A percentile compares a stretch with the other conserved stretches of the same genome.
Evolutionary conservation across 495 filamentous ascomycete species (phyloP).

Genomic region (Bryoglossum gracile): DNA sequence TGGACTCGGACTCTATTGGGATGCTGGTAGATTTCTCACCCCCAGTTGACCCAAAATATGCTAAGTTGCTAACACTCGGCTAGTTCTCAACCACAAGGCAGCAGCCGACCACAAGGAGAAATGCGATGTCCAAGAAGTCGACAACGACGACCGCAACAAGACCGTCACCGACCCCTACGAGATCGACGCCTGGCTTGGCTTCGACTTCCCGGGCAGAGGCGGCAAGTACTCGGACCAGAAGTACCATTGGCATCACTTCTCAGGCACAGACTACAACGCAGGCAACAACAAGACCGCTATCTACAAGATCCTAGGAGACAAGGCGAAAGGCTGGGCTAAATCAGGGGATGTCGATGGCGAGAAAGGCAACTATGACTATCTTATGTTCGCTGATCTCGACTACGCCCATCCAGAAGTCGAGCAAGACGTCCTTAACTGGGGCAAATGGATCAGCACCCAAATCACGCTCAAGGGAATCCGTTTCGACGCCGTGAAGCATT

Average conservation of each 20-base stretch:
- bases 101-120: constrained; percentile 57
- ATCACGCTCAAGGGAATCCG: constrained; percentile 58
- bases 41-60: neutral
- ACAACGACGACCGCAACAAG: constrained; percentile 49
- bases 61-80: constrained; percentile 3
- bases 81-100: constrained; percentile 69
- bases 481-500: constrained; percentile 71
- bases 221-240: constrained; percentile 53
- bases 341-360: constrained; percentile 50
- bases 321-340: constrained; percentile 54
- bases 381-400: constrained; percentile 63
- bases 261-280: constrained; percentile 60
- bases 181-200: constrained; percentile 63
- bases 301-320: constrained; percentile 57
- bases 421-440: constrained; percentile 59
- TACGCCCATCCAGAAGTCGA: constrained; percentile 58
- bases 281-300: constrained; percentile 51
- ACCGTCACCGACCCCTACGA: constrained; percentile 51
- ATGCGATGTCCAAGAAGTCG: constrained; percentile 54
- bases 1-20: constrained; percentile 59
- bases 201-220: constrained; percentile 55
- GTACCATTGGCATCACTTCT: constrained; percentile 67
- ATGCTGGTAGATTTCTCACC: constrained; percentile 36
- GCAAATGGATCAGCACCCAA: constrained; percentile 53
- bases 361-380: constrained; percentile 67